Base-by-base conservation (phyloP, 2,329 filamentous ascomycete species). In the Hypomyces perniciosus region DNA sequence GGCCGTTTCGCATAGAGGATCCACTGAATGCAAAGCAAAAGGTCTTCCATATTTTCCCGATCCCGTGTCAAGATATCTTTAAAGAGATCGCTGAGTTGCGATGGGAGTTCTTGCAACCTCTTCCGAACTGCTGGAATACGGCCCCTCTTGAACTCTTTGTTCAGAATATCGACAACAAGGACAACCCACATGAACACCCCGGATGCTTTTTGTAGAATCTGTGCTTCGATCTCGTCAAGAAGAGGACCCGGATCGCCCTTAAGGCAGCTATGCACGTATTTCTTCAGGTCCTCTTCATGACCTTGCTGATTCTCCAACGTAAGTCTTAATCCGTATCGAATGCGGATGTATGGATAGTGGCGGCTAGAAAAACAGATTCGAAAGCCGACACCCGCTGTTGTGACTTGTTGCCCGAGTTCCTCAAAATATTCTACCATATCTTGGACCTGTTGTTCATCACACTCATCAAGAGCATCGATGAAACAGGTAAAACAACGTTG, bases 51-150 rank as follows among this genome's bases (percentile, higher is more conserved):
- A 5, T 78, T 67, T 0, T 65, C 35, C 0, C 49, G 13, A 46
- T 84, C 78, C 12, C 77, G 68, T 0, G 51, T 69, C 2, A 83
- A 50, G 0, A 83, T 76, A 12, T 77, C 63, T 3, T 64, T 66
- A 52, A 85, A 83, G 0, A 84, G 57, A 0, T 75, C 64, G 34
- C 67, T 58, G 0, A 84, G 62, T 0, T 65, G 64, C 1, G 8
- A 48, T 0, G 74, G 75, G 0, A 76, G 62, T 1, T 68, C 58
- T 0, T 46, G 27, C 0, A 78, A 64, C 5, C 55, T 58, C 8
- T 59, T 57, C 3, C 28, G 58, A 0, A 73, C 12, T 3, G 49
- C 43, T 12, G 35, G 35, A 28, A 56, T 38, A 0, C 59, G 50
- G 0, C 69, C 71, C 1, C 57, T 41, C 0, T 60, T 45, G 12